Percentiles rank a stretch among this genome's conserved stretches.
Conservation (phyloP, 2,329 filamentous ascomycete genomes). For the Colletotrichum orbiculare region DNA sequence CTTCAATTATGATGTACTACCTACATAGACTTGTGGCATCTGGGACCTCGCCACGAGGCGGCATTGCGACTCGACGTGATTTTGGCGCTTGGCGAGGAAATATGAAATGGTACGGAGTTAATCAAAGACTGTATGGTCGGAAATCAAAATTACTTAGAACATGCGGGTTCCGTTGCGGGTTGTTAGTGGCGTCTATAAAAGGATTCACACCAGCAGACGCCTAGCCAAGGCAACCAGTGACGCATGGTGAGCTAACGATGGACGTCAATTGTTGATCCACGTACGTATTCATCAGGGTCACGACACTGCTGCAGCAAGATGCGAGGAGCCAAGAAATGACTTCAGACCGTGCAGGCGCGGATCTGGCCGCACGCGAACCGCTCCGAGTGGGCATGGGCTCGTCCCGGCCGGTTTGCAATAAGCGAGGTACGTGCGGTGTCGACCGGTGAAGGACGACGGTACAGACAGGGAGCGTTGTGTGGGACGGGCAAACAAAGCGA, state of each 20-base stretch:
- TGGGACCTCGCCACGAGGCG: slow-evolving; percentile 13
- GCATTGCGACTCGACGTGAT: slow-evolving; percentile 22
- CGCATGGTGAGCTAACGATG: too few species aligned
- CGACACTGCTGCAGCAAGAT: background rate
- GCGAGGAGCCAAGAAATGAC: slow-evolving; percentile 8
- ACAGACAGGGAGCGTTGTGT: too few species aligned
- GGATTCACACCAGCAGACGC: background rate
- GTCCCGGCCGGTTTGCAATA: background rate
- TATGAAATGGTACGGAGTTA: slow-evolving; percentile 19
- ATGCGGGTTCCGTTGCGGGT: background rate
- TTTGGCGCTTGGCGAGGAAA: slow-evolving; percentile 26
- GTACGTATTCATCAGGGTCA: background rate
- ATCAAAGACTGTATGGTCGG: slow-evolving; percentile 13
- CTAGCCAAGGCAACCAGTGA: too few species aligned
- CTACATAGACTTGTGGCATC: slow-evolving; percentile 15
- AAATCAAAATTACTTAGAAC: slow-evolving; percentile 5
- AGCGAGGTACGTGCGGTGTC: slow-evolving; percentile 1
- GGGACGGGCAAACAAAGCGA: too few species aligned
- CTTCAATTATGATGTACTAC: slow-evolving; percentile 2
- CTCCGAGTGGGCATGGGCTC: background rate
- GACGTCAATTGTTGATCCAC: background rate
- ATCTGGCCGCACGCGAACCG: slow-evolving; percentile 23
- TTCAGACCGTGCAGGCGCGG: slow-evolving; percentile 17
- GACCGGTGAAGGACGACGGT: background rate
- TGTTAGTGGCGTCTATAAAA: background rate